These are phyloP conservation scores for Saccharomyces paradoxus DNA, from an alignment of 805 yeast genomes.

Conservation along the genomic window DNA sequence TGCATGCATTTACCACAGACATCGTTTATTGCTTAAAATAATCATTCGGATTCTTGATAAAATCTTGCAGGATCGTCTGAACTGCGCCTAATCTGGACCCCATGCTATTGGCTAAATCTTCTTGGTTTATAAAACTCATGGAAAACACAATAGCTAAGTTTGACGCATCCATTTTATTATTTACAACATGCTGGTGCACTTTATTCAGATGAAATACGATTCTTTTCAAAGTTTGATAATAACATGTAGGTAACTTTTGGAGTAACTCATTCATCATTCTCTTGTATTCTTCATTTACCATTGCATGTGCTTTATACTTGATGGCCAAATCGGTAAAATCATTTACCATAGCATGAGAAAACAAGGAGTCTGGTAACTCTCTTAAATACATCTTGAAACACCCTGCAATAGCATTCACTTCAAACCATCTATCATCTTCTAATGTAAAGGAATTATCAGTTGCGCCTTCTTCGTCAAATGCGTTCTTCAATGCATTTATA, in stretches of 20 bases:
- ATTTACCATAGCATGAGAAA: slow-evolving; percentile 59
- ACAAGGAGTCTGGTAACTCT: slow-evolving; percentile 78
- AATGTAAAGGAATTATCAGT: slow-evolving; percentile 37
- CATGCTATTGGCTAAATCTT: slow-evolving; percentile 36
- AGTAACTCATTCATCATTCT: slow-evolving; percentile 27
- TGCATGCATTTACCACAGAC: neutral
- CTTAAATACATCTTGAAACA: slow-evolving; percentile 76
- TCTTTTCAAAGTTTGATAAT: slow-evolving; percentile 59
- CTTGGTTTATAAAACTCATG: slow-evolving; percentile 48
- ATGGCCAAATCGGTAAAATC: slow-evolving; percentile 38
- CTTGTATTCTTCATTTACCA: slow-evolving; percentile 21
- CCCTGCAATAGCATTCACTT: slow-evolving; percentile 80
- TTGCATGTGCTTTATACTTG: slow-evolving; percentile 14
- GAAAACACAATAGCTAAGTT: slow-evolving; percentile 85
- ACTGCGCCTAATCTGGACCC: slow-evolving; percentile 46
- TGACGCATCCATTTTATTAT: slow-evolving; percentile 80
- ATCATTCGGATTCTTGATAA: slow-evolving; percentile 36
- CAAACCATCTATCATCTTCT: slow-evolving; percentile 57
- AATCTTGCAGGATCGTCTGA: slow-evolving; percentile 43
- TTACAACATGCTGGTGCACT: slow-evolving; percentile 56
- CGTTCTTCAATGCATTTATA: slow-evolving; percentile 43
- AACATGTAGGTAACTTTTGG: slow-evolving; percentile 49
- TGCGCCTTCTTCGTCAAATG: slow-evolving; percentile 43
- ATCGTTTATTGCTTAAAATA: slow-evolving; percentile 18
- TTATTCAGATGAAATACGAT: slow-evolving; percentile 61